These are phyloP conservation scores for Trichophyton equinum DNA, from an alignment of 2,329 filamentous ascomycete genomes.

Conservation along the genomic window DNA sequence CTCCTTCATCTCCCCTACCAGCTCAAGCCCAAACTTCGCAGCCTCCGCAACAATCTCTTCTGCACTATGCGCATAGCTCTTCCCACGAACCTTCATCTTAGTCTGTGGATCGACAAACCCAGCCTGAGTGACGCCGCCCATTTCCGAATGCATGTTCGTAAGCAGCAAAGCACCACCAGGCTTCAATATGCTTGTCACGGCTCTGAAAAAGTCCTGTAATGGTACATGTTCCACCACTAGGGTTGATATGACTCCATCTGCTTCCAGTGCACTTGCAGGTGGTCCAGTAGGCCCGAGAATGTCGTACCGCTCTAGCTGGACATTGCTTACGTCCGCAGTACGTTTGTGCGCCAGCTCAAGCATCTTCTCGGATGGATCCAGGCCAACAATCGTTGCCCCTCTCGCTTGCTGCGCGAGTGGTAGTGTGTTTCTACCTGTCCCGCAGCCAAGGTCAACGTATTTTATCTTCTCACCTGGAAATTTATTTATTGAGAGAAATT, in stretches of 20 bases:
- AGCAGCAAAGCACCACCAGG: conserved; percentile 42
- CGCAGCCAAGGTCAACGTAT: conserved; percentile 52
- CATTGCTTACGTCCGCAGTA: conserved; percentile 15
- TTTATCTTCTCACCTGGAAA: conserved; percentile 15
- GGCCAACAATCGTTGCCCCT: conserved; percentile 35
- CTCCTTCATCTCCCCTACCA: conserved; percentile 33
- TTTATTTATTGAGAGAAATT: conserved; percentile 30
- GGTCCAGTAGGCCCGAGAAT: conserved; percentile 22
- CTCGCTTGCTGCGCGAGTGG: conserved; percentile 29
- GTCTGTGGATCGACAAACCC: conserved; percentile 46
- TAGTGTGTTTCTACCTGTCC: conserved; percentile 51
- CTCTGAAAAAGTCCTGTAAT: conserved; percentile 44
- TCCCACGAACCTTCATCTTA: conserved; percentile 46
- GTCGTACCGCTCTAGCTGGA: conserved; percentile 25
- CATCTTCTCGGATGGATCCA: conserved; percentile 49
- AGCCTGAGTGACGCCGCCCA: conserved; percentile 48
- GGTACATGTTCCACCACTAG: conserved; percentile 54
- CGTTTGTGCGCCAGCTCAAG: conserved; percentile 39
- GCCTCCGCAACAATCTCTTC: conserved; percentile 38
- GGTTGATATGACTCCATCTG: conserved; percentile 44
- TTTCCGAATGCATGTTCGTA: conserved; percentile 58
- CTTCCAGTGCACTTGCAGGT: conserved; percentile 17
- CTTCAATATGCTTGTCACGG: conserved; percentile 33
- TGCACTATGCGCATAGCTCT: conserved; percentile 45
- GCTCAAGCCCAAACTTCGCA: conserved; percentile 37